Conservation (phyloP, 2,329 filamentous ascomycete species). For the Penicillium sp. region DNA sequence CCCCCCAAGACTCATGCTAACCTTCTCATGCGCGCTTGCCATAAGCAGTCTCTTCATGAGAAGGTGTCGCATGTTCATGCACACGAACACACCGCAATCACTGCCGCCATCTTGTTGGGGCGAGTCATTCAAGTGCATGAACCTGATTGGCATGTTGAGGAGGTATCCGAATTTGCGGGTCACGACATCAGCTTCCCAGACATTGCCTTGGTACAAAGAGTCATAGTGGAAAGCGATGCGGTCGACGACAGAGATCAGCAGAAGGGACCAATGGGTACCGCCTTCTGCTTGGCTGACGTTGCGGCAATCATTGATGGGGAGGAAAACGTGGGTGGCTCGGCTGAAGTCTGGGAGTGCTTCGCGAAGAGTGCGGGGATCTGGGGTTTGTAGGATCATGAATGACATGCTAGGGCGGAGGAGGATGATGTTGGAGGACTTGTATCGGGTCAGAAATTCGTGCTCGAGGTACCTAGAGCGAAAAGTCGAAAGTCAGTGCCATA, state of each 20-base stretch:
- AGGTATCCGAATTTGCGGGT: constrained; percentile 69
- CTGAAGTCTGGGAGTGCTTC: constrained; percentile 79
- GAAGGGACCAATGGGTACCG: constrained; percentile 90
- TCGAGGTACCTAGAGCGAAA: constrained; percentile 68
- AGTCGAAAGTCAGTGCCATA: constrained; percentile 10
- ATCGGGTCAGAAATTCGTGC: constrained; percentile 77
- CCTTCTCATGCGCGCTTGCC: constrained; percentile 78
- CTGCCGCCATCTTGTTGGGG: constrained; percentile 90
- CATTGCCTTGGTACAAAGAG: constrained; percentile 75
- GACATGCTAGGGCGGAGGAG: constrained; percentile 92
- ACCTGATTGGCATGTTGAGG: constrained; percentile 66
- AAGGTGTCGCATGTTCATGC: constrained; percentile 91
- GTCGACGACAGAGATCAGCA: constrained; percentile 86
- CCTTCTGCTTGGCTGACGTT: constrained; percentile 79
- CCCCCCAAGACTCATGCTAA: constrained; percentile 89
- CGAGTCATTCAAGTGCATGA: constrained; percentile 78
- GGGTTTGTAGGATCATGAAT: constrained; percentile 80
- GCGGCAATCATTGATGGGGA: constrained; percentile 88
- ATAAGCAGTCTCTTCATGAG: constrained; percentile 78
- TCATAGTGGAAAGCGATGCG: constrained; percentile 97
- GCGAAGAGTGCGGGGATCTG: constrained; percentile 57
- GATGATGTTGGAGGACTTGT: constrained; percentile 80
- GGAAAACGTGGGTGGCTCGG: constrained; percentile 85
- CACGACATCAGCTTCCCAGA: constrained; percentile 68
- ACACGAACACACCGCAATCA: constrained; percentile 96